Evolutionary conservation across 768 basidiomycete species (phyloP).

Genomic region (Tubosaeta brunneosetosa): DNA sequence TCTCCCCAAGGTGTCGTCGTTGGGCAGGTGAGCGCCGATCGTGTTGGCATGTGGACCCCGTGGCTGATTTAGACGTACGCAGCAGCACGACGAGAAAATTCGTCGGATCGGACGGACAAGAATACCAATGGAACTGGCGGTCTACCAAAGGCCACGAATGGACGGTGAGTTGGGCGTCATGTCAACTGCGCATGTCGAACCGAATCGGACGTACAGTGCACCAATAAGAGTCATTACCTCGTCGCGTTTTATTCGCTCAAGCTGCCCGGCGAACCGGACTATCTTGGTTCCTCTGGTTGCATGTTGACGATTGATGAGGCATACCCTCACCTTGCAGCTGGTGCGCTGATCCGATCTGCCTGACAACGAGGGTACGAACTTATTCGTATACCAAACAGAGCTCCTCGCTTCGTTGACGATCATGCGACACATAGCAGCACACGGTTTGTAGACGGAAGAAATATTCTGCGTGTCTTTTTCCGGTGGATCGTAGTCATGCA

Average conservation of each 20-base stretch:
- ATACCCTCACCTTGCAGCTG: slow-evolving; percentile 51
- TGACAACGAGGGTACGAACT: slow-evolving; percentile 5
- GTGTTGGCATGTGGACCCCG: not conserved
- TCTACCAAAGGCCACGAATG: slow-evolving; percentile 52
- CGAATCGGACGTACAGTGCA: slow-evolving; percentile 41
- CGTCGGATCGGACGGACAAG: slow-evolving; percentile 52
- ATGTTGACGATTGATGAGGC: slow-evolving; percentile 61
- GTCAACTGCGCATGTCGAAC: not conserved
- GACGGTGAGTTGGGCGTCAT: slow-evolving; percentile 43
- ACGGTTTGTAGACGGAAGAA: slow-evolving; percentile 34
- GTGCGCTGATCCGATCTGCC: slow-evolving; percentile 32
- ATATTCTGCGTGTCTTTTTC: not conserved
- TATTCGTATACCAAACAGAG: slow-evolving; percentile 36
- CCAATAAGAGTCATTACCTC: slow-evolving; percentile 44
- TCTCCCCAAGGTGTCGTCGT: slow-evolving; percentile 36
- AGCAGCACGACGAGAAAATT: slow-evolving; percentile 51
- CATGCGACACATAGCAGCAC: slow-evolving; percentile 56
- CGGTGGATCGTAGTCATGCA: slow-evolving; percentile 13
- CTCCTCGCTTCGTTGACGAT: slow-evolving; percentile 57
- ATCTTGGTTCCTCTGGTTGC: slow-evolving; percentile 52
- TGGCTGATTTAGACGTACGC: slow-evolving; percentile 7
- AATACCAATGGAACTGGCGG: slow-evolving; percentile 58
- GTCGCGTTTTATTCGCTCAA: slow-evolving; percentile 62
- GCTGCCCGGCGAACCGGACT: slow-evolving; percentile 49
- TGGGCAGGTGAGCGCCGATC: slow-evolving; percentile 39